These are phyloP conservation scores for Monosporascus sp. DNA, from an alignment of 2,329 filamentous ascomycete genomes.

Conservation along the genomic window DNA sequence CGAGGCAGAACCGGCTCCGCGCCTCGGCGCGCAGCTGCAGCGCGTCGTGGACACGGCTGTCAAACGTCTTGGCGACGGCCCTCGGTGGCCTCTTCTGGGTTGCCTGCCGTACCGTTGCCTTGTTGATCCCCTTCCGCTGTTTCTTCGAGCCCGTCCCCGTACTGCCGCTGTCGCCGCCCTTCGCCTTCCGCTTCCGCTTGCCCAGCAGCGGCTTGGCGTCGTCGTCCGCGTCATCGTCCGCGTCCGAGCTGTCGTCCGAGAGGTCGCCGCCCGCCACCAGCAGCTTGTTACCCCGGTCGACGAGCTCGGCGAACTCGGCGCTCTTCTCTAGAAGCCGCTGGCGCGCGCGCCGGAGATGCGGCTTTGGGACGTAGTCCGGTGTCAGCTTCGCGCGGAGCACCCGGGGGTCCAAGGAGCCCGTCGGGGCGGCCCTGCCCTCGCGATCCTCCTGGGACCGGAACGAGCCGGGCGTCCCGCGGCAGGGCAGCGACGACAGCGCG, in stretches of 20 bases:
- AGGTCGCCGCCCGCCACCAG: background rate
- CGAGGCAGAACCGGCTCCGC: background rate
- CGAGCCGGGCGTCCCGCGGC: background rate
- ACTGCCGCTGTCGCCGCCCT: background rate
- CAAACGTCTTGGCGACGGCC: background rate
- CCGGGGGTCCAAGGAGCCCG: background rate
- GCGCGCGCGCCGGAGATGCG: background rate
- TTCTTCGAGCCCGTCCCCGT: background rate
- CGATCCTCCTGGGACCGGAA: background rate
- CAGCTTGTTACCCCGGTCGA: background rate
- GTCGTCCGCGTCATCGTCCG: background rate
- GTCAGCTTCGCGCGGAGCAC: background rate
- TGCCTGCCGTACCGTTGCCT: background rate
- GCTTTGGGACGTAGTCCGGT: background rate
- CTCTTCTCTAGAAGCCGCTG: background rate
- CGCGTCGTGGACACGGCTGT: background rate
- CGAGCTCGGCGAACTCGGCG: background rate
- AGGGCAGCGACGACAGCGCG: background rate
- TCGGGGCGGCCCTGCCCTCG: background rate
- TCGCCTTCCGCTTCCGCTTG: background rate
- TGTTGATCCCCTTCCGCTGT: background rate
- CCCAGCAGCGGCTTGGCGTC: background rate
- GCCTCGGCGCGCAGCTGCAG: background rate
- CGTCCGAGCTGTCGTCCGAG: background rate
- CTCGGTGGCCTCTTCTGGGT: background rate